Conservation (phyloP, 768 basidiomycete genomes). For the Dioszegia aurantiaca region DNA sequence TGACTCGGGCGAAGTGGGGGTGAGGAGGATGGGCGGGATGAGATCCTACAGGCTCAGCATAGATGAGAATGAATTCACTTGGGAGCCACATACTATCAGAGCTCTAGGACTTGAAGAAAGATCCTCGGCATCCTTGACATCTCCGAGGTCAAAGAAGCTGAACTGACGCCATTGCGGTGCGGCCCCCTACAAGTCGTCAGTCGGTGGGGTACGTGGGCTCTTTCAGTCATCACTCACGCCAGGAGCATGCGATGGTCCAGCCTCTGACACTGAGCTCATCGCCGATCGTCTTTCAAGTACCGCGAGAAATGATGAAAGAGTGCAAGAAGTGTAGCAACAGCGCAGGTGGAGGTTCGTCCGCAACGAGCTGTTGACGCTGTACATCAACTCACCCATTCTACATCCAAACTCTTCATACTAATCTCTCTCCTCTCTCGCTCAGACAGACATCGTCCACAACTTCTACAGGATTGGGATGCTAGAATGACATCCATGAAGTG, state of each 20-base stretch:
- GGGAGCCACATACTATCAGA: constrained; percentile 61
- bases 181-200: background rate
- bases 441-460: too few species aligned
- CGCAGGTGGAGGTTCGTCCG: constrained; percentile 14
- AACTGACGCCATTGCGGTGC: constrained; percentile 76
- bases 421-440: too few species aligned
- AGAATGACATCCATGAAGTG: background rate
- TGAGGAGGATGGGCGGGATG: constrained; percentile 36
- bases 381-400: background rate
- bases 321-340: background rate
- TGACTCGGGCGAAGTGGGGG: constrained; percentile 36
- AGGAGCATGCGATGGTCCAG: constrained; percentile 14
- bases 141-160: constrained; percentile 76
- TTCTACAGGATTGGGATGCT: background rate
- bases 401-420: background rate
- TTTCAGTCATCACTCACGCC: background rate
- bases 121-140: constrained; percentile 76
- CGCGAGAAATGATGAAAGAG: background rate
- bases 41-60: constrained; percentile 28
- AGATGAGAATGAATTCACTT: background rate
- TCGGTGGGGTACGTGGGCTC: background rate
- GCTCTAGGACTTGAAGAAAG: constrained; percentile 70
- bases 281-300: background rate
- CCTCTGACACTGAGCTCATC: background rate
- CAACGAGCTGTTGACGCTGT: background rate